Evolutionary conservation across 257 asterid species (phyloP), one percentile per base, ranked within the genome.

Genomic region (Phtheirospermum japonicum): DNA sequence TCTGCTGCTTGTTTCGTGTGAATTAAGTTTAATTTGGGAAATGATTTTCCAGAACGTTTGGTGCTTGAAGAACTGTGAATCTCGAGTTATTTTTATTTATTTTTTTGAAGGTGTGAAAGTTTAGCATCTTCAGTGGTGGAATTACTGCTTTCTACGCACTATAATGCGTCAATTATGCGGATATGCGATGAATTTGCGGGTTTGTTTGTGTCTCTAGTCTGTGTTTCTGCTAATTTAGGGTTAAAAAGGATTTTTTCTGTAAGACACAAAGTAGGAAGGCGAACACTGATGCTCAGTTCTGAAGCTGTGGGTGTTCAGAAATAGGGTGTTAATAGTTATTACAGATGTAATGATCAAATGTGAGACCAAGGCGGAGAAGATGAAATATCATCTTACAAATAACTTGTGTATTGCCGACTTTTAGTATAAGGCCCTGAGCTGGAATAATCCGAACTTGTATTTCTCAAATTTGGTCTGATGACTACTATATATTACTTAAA

Each of bases 101-200:
- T 8, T 39, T 39, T 39, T 9, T 11, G 4, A 39, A 9, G 13
- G n/a, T 9, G 45, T 39, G 45, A 39, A 39, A 39, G n/a, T n/a
- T 45, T 13, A 45, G 19, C 19, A n/a, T 45, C 7, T n/a, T 45
- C 8, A 5, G 51, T 13, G 51, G 3, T 13, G 12, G 12, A 45
- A 7, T 45, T 51, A 51, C 57, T 10, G 33, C 4, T 49, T 49
- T 17, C 33, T 4, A 32, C 4, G 33, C 32, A 19, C 57, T 18
- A 6, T 9, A 51, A 51, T 37, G 2, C 37, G 23, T 9, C 23
- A 16, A 51, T 49, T 40, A 28, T 64, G 56, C 8, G 14, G 51
- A 18, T 40, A 18, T 69, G 52, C 16, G 67, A 56, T 56, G 65
- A 61, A 62, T 36, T 48, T 49, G 60, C 26, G 34, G 33, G 17